phyloP scores from a whole-genome alignment of 2,329 filamentous ascomycete genomes.

The Zymoseptoria tritici region DNA sequence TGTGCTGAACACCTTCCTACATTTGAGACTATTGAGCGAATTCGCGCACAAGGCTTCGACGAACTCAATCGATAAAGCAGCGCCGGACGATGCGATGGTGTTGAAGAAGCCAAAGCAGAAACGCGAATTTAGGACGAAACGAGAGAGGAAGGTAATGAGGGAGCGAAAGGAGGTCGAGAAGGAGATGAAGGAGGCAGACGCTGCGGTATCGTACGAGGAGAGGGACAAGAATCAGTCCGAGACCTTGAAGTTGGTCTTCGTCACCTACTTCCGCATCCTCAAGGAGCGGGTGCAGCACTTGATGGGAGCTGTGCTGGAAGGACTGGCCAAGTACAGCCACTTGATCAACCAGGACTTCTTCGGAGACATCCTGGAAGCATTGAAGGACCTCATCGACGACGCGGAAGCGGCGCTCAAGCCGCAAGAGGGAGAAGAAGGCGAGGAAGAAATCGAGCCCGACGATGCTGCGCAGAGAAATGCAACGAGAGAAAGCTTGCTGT shows the following conservation, averaged over 20 bases:
- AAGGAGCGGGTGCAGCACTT: conserved; percentile 74
- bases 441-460: conserved; percentile 38
- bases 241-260: conserved; percentile 91
- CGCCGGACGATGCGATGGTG: conserved; percentile 39
- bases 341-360: conserved; percentile 99
- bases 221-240: conserved; percentile 90
- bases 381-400: conserved; percentile 84
- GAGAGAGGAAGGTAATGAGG: conserved; percentile 70
- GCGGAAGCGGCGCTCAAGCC: conserved; percentile 45
- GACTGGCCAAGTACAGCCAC: conserved; percentile 86
- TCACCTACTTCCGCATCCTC: conserved; percentile 87
- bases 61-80: conserved; percentile 60
- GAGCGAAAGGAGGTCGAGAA: conserved; percentile 85
- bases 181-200: conserved; percentile 88
- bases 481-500: conserved; percentile 81
- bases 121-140: conserved; percentile 82
- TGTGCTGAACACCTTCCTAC: conserved; percentile 83
- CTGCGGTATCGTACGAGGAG: conserved; percentile 84
- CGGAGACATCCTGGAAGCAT: conserved; percentile 84
- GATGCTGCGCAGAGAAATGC: conserved; percentile 55
- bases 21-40: conserved; percentile 79
- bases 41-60: conserved; percentile 78
- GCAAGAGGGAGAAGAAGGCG: conserved; percentile 38
- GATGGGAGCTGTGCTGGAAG: conserved; percentile 96
- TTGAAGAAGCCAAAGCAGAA: conserved; percentile 61